These are phyloP conservation scores for Andrographis paniculata DNA, from an alignment of 305 asterid genomes.

Conservation along the genomic window DNA sequence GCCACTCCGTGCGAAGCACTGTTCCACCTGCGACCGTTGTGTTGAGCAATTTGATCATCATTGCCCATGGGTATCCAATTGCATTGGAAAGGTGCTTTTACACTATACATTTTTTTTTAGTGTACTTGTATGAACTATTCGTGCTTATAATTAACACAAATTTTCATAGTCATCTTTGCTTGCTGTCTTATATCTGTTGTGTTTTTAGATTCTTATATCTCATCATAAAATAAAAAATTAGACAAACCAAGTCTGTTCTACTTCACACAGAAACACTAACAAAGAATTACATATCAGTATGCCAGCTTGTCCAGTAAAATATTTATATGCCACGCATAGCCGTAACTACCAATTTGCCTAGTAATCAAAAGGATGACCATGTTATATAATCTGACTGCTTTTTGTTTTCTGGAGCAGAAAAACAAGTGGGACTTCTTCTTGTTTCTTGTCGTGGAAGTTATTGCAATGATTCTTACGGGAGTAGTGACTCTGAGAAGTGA, in stretches of 20 bases:
- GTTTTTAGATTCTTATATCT: no score
- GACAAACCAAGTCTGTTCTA: no score
- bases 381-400: constrained; percentile 12
- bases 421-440: constrained; percentile 95
- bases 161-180: no score
- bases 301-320: no score
- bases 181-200: no score
- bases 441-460: constrained; percentile 76
- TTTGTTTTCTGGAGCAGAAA: constrained; percentile 52
- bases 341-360: no score
- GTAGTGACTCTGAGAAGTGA: constrained; percentile 75
- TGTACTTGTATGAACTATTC: background rate
- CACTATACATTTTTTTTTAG: background rate
- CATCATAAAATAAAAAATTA: no score
- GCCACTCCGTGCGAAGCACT: constrained; percentile 97
- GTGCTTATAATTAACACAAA: no score
- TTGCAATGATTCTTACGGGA: constrained; percentile 83
- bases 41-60: constrained; percentile 99
- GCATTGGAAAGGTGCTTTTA: constrained; percentile 87
- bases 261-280: no score
- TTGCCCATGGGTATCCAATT: constrained; percentile 98
- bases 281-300: no score
- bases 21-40: constrained; percentile 97
- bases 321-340: no score
- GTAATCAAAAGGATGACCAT: no score